These are phyloP conservation scores for Leonotis leonurus DNA, from an alignment of 257 asterid species.

Conservation along the genomic window DNA sequence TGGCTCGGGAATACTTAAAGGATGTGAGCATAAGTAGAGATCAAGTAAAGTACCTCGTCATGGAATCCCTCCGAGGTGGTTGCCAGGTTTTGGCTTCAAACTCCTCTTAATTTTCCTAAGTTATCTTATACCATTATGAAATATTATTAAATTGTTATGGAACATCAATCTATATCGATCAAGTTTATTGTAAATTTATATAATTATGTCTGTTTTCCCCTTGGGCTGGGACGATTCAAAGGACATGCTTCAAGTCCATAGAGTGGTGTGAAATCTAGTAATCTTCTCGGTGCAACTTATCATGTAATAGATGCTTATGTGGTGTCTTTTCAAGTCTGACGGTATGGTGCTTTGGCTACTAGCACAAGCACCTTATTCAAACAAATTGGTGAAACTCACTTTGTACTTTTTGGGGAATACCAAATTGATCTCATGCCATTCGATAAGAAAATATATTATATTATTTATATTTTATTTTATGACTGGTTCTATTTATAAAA, in stretches of 20 bases:
- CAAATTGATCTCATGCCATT: neutral
- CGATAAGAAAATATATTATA: neutral
- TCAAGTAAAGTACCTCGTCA: slow-evolving; percentile 80
- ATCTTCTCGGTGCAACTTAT: neutral
- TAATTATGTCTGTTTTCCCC: neutral
- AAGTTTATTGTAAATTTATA: neutral
- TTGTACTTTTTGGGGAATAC: neutral
- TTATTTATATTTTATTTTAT: neutral
- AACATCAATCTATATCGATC: neutral
- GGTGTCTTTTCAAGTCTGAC: neutral
- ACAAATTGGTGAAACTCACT: neutral
- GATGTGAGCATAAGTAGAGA: slow-evolving; percentile 77
- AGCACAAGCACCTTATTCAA: neutral
- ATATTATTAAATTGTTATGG: neutral
- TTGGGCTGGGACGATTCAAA: neutral
- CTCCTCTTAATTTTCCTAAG: slow-evolving; percentile 23
- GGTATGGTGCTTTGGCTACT: neutral
- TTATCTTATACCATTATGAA: slow-evolving; percentile 3
- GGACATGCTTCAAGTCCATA: neutral
- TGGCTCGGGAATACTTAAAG: slow-evolving; percentile 95
- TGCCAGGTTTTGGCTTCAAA: slow-evolving; percentile 77
- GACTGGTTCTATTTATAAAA: neutral
- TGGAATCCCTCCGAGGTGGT: slow-evolving; percentile 95
- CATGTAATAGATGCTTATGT: neutral
- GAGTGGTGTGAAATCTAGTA: neutral